These are phyloP conservation scores for Pyricularia sp. DNA, from an alignment of 2,329 filamentous ascomycete genomes.

Conservation along the genomic window DNA sequence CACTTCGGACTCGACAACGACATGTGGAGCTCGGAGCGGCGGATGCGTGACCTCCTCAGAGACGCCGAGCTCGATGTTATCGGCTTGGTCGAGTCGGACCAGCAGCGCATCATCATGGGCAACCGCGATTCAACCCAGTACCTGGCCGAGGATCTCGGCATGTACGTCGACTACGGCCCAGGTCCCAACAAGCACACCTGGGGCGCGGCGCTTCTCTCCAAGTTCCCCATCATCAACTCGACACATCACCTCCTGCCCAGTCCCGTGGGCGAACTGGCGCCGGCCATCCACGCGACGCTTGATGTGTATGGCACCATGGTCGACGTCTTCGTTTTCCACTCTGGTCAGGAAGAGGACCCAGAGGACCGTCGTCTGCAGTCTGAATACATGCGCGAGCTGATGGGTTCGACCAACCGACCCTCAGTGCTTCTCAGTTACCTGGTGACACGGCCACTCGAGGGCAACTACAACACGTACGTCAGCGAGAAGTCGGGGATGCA, in stretches of 20 bases:
- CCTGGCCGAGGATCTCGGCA: conserved; percentile 89
- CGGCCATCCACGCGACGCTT: conserved; percentile 92
- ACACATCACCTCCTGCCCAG: conserved; percentile 92
- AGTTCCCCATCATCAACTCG: conserved; percentile 95
- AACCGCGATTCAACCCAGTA: conserved; percentile 95
- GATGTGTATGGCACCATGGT: conserved; percentile 84
- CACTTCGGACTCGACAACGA: conserved; percentile 97
- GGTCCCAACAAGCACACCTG: conserved; percentile 99
- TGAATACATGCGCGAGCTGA: conserved; percentile 76
- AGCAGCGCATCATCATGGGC: conserved; percentile 98
- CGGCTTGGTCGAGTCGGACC: conserved; percentile 86
- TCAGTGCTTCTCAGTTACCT: conserved; percentile 84
- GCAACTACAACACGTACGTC: conserved; percentile 96
- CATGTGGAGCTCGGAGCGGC: conserved; percentile 95
- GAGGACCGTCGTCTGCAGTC: conserved; percentile 84
- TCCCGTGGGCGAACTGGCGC: conserved; percentile 88
- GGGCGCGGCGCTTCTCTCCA: conserved; percentile 86
- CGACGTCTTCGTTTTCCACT: conserved; percentile 97
- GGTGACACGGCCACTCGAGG: conserved; percentile 79
- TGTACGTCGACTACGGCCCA: conserved; percentile 97
- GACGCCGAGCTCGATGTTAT: conserved; percentile 97
- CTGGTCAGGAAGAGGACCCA: conserved; percentile 90
- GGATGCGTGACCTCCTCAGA: conserved; percentile 83
- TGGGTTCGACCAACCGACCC: conserved; percentile 74
- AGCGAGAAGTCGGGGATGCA: conserved; percentile 82